phyloP scores from a whole-genome alignment of 2,329 filamentous ascomycete genomes.

The Blastomyces emzantsi region DNA sequence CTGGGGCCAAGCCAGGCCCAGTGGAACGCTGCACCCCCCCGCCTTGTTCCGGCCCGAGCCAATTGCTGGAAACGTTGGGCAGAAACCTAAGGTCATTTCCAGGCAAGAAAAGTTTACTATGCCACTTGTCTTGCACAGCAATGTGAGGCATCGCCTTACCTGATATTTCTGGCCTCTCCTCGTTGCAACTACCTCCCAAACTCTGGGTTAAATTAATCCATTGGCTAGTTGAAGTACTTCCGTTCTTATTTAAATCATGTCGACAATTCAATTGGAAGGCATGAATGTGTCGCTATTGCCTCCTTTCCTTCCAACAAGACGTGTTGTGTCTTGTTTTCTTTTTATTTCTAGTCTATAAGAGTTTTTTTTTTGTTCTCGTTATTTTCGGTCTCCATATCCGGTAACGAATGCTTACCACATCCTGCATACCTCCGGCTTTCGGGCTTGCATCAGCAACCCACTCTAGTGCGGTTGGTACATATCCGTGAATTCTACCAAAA shows the following conservation, averaged over 20 bases:
- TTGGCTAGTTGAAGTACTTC: neutral
- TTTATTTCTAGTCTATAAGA: neutral
- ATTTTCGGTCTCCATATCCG: constrained; percentile 16
- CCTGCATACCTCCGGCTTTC: constrained; percentile 21
- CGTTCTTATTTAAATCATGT: neutral
- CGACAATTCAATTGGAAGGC: neutral
- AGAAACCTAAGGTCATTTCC: constrained; percentile 9
- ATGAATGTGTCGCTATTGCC: neutral
- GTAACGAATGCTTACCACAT: constrained; percentile 23
- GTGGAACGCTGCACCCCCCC: constrained; percentile 11
- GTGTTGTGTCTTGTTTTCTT: constrained; percentile 1
- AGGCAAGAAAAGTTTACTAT: constrained; percentile 2
- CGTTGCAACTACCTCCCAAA: neutral
- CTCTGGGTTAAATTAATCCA: neutral
- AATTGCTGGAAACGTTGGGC: constrained; percentile 14
- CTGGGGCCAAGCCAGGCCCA: constrained; percentile 5
- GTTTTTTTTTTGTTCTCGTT: neutral
- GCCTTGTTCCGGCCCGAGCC: constrained; percentile 11
- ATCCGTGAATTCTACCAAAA: constrained; percentile 20
- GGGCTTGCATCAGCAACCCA: constrained; percentile 23
- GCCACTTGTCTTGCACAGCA: constrained; percentile 6
- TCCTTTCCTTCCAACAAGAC: neutral
- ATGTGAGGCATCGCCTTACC: constrained; percentile 7
- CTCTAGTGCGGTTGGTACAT: constrained; percentile 13
- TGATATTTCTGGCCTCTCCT: neutral